A percentile compares a stretch with the other conserved stretches of the same genome.
Evolutionary conservation across 2,329 filamentous ascomycete species (phyloP).

Genomic region (Colletotrichum sublineola): DNA sequence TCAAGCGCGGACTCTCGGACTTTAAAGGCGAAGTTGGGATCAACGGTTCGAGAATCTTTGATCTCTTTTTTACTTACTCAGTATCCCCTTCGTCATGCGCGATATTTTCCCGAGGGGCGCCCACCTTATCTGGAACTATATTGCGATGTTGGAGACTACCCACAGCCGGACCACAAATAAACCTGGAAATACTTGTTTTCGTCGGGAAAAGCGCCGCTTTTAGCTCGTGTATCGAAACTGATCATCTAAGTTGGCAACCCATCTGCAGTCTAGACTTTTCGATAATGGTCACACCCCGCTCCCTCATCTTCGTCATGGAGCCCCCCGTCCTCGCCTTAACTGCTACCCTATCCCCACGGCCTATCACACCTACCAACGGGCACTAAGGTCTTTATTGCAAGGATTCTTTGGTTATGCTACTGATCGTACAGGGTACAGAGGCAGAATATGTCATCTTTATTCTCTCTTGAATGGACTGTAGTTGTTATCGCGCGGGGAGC

Average conservation of each 20-base stretch:
- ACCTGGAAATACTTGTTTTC: neutral
- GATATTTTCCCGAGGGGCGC: neutral
- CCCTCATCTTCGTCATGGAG: conserved; percentile 37
- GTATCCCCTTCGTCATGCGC: neutral
- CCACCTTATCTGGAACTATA: neutral
- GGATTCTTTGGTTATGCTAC: conserved; percentile 1
- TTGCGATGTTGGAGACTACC: neutral
- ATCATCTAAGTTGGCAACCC: conserved; percentile 20
- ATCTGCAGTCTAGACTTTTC: conserved; percentile 17
- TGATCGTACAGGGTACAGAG: neutral
- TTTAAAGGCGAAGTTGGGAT: neutral
- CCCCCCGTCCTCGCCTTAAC: conserved; percentile 7
- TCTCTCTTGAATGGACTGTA: conserved; percentile 4
- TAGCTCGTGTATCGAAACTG: neutral
- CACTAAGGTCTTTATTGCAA: conserved; percentile 11
- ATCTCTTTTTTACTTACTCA: neutral
- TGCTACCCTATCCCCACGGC: conserved; percentile 21
- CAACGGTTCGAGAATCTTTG: neutral
- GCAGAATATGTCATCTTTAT: neutral
- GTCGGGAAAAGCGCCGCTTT: neutral
- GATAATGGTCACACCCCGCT: conserved; percentile 7
- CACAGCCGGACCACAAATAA: conserved; percentile 3
- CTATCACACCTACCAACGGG: neutral
- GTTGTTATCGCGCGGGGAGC: neutral
- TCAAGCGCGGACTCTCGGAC: neutral